Evolutionary conservation across 169 alveolate species (phyloP).

Genomic region (Ichthyophthirius multifiliis): DNA sequence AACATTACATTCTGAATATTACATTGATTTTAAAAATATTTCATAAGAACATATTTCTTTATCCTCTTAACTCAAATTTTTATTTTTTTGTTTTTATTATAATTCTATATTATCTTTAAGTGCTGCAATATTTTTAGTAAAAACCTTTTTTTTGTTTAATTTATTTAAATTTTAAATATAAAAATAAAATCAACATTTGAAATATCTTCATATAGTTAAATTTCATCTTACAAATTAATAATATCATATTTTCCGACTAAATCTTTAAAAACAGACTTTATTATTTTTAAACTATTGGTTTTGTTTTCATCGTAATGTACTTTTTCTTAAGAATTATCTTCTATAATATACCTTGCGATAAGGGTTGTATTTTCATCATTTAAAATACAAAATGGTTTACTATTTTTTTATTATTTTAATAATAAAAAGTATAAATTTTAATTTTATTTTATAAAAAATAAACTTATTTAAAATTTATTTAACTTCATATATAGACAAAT

Average conservation of each 20-base stretch:
- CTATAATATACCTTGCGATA: constrained; percentile 9
- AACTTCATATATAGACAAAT: too few species aligned
- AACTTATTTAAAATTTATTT: too few species aligned
- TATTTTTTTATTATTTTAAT: too few species aligned
- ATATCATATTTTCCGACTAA: background rate
- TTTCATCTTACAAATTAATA: background rate
- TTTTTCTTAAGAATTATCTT: constrained; percentile 9
- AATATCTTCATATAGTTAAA: background rate
- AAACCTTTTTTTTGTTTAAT: background rate
- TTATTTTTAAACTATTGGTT: background rate
- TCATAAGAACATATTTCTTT: background rate
- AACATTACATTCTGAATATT: background rate
- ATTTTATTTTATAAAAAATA: too few species aligned
- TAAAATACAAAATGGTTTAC: background rate
- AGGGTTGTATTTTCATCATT: background rate
- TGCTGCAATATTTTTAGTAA: background rate
- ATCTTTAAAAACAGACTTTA: background rate
- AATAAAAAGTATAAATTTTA: too few species aligned
- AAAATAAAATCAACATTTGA: background rate
- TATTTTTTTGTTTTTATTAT: background rate
- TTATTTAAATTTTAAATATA: background rate
- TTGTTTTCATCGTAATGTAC: background rate
- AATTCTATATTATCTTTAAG: background rate
- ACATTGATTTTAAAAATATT: background rate
- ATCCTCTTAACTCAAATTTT: background rate